Base-by-base conservation (phyloP, 148 eudicot genomes). In the Cornus kousa region DNA sequence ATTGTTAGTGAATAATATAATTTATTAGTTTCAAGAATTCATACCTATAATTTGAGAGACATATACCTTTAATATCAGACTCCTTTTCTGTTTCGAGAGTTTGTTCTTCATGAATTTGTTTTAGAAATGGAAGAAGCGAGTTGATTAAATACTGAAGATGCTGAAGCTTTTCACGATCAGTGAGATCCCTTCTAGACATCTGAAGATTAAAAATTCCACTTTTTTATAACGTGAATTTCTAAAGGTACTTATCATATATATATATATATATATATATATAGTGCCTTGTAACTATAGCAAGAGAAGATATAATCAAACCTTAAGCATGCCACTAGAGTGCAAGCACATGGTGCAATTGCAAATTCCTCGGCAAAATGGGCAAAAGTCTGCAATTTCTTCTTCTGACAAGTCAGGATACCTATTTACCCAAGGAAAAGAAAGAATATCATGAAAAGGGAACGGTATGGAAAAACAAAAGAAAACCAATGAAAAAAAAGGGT, bases 331-430 rank as follows among this genome's bases (percentile, higher is more conserved):
- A 78, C 84, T 72, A 57, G 89, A 83, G 65, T 84, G 94, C 79
- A 94, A 84, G 78, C 98, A 94, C 72, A 80, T 75, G 55, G 89
- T 86, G 81, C 98, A 94, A 68, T 94, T 94, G 85, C 98, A 94
- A 43, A 86, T 91, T 39, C 82, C 81, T 66, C 87, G 89, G 77
- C 98, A 94, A 73, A 82, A 91, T 19, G 98, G 98, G 74, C 98
- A 94, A 20, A 73, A 78, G 67, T 88, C 90, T 60, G 90, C 80
- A 65, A 94, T 70, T 68, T 92, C 93, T 73, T 75, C 89, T 78
- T 91, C 93, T 35, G 88, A 78, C 73, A 77, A 79, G 68, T 83
- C 57, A 73, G 90, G 91, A 78, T 94, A 94, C 96, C 98, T 94
- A 81, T 11, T 50, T 28, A 48, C 31, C 20, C 22, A 60, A 74